Evolutionary conservation across 2,329 filamentous ascomycete species (phyloP).

Genomic region (Epichloe glyceriae): DNA sequence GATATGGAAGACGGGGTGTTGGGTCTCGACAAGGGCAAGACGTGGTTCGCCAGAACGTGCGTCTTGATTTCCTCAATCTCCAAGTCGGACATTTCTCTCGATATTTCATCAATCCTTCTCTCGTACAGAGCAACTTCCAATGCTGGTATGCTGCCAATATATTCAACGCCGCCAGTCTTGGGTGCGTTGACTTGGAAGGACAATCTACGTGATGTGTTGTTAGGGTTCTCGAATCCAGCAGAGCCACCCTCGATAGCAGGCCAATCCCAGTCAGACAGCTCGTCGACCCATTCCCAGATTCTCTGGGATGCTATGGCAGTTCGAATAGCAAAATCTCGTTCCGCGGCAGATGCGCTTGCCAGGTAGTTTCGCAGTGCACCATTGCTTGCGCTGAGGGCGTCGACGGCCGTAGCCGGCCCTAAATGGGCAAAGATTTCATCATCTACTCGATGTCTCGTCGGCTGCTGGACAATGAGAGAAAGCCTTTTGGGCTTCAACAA

Average conservation of each 20-base stretch:
- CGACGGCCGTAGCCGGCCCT: constrained; percentile 45
- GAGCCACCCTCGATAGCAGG: constrained; percentile 30
- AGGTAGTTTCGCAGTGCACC: constrained; percentile 46
- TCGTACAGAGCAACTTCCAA: constrained; percentile 57
- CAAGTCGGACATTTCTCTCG: constrained; percentile 52
- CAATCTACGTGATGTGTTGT: constrained; percentile 26
- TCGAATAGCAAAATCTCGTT: constrained; percentile 58
- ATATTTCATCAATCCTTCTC: constrained; percentile 60
- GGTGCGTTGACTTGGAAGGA: constrained; percentile 15
- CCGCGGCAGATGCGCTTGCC: constrained; percentile 46
- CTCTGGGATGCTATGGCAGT: constrained; percentile 58
- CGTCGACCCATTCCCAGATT: constrained; percentile 62
- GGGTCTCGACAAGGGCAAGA: constrained; percentile 37
- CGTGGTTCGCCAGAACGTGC: constrained; percentile 72
- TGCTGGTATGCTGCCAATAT: constrained; percentile 59
- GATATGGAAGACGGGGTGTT: constrained; percentile 22
- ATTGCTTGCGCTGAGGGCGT: constrained; percentile 42
- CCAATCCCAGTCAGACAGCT: constrained; percentile 51
- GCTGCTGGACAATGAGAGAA: constrained; percentile 23
- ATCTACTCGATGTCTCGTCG: constrained; percentile 30
- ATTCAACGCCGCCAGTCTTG: constrained; percentile 23
- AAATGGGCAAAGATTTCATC: constrained; percentile 52
- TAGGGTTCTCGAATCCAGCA: constrained; percentile 40
- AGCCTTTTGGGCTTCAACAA: constrained; percentile 22
- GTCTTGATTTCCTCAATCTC: constrained; percentile 80